Evolutionary conservation across 306 rosid species (phyloP), one percentile per base, ranked within the genome.

Genomic region (Dryas drummondii): DNA sequence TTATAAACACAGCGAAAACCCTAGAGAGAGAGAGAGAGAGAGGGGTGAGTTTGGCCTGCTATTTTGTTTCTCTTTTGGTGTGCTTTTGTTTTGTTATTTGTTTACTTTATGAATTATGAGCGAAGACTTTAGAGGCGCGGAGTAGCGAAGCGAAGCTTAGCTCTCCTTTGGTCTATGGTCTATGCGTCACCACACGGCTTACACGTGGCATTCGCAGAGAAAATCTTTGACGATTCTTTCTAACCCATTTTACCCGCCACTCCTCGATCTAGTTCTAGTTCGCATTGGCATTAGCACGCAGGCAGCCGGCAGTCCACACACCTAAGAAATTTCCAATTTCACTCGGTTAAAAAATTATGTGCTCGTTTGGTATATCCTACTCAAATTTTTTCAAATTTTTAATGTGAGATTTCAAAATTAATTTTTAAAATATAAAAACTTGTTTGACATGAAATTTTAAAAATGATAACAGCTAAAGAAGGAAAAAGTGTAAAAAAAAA

Each of bases 201-300:
- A 80, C 94, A 80, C 94, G 94, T 87, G 91, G 75, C 88, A 40
- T 45, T 73, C 80, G 11, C 17, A 22, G 7, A 27, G 68, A 71
- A 40, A 71, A 57, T 65, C 56, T 78, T 84, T 76, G 84, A 80
- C 86, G 45, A 73, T 53, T 61, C 47, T 6, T 47, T 66, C 58
- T 4, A 68, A 32, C 57, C 2, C 7, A 76, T 44, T 47, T 67
- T 76, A 66, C 57, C 66, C 74, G 67, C 68, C 60, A 5, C 22
- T 26, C 5, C 57, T 4, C 37, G 37, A 32, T 32, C 37, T 32
- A 32, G 37, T 32, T 32, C 37, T 32, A 32, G 37, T 1, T 32
- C 37, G 37, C 37, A 1, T 32, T 32, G 37, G 37, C 37, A 32
- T 32, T 32, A 32, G 37, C 37, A 32, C 37, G 37, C 37, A 32